phyloP scores from a whole-genome alignment of 768 basidiomycete genomes.

The Phanerodontia chrysosporium region DNA sequence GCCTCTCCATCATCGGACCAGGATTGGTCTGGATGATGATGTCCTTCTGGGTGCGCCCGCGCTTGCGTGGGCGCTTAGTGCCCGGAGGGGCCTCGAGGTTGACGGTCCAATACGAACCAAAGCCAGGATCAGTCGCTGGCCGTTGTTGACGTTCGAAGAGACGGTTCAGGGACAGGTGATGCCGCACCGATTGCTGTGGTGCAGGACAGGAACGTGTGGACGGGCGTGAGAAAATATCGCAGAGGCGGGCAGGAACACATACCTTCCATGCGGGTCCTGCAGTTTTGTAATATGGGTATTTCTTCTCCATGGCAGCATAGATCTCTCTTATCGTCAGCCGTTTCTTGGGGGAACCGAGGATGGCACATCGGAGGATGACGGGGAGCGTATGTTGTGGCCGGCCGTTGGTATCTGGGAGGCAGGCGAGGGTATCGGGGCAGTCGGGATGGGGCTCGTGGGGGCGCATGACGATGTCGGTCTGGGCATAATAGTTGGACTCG shows the following conservation, averaged over 20 bases:
- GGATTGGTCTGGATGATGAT: constrained; percentile 10
- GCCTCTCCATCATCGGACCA: constrained; percentile 4
- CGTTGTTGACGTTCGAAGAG: constrained; percentile 79
- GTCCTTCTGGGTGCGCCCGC: constrained; percentile 59
- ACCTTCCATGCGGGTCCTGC: constrained; percentile 88
- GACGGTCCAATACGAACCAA: constrained; percentile 90
- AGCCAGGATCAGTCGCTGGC: constrained; percentile 80
- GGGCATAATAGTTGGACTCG: constrained; percentile 19
- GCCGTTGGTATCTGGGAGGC: constrained; percentile 74
- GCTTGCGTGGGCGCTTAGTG: constrained; percentile 80
- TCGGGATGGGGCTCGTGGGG: constrained; percentile 51
- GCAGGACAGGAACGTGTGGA: background rate
- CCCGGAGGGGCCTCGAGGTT: constrained; percentile 81
- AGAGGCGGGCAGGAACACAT: constrained; percentile 15
- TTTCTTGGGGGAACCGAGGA: constrained; percentile 70
- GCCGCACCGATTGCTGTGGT: constrained; percentile 78
- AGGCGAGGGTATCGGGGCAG: constrained; percentile 74
- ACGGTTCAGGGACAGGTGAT: constrained; percentile 78
- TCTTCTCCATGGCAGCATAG: constrained; percentile 82
- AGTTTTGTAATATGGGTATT: constrained; percentile 77
- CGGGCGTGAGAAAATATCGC: constrained; percentile 1
- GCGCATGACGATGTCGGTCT: constrained; percentile 19
- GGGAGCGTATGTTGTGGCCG: constrained; percentile 83
- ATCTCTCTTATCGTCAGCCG: constrained; percentile 82
- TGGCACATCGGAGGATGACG: constrained; percentile 80